Base-by-base conservation (phyloP, 768 basidiomycete genomes). In the Hericium rajendrae region DNA sequence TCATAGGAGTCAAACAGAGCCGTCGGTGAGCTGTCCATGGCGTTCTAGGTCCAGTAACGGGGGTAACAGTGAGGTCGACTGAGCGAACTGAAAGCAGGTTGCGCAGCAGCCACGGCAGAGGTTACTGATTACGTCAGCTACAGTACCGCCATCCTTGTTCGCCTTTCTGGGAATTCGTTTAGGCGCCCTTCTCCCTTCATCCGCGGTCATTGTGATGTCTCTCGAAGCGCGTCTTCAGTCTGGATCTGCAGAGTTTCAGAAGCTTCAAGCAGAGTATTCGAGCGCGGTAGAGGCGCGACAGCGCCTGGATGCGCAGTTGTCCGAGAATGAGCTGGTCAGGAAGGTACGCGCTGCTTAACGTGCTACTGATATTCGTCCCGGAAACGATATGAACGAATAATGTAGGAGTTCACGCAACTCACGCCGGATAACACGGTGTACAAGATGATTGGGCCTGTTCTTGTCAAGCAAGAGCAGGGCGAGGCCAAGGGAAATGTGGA, bases 1-100 rank as follows among this genome's bases (percentile, higher is more conserved):
- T 95, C 92, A 66, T 98, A 97, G 13, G 85, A 86, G 62, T 93
- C 87, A 65, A 93, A 93, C n/a, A 92, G 78, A 37, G 88, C 77
- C 5, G 88, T 89, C 12, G 91, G 88, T 6, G 89, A 87, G 64
- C 78, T 83, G 70, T 92, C 88, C 90, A 92, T 93, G 52, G 56
- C 70, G 16, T 46, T 32, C 32, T 32, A 10, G 8, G 32, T 32
- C n/a, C 43, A 46, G 6, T 2, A 18, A 8, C 43, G 43, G 12
- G 43, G 43, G 43, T 16, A 18, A 20, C n/a, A 16, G n/a, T 46
- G 20, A 46, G 16, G 16, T 46, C n/a, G 43, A 46, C 26, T 5
- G 26, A 16, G 43, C 4, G 43, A 46, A 20, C 32, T 10, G 32
- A 41, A 38, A 24, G 54, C 22, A 50, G 6, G 16, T 16, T 13